Base-by-base conservation (phyloP, 208 protist species). In the Crithidia acanthocephali region DNA sequence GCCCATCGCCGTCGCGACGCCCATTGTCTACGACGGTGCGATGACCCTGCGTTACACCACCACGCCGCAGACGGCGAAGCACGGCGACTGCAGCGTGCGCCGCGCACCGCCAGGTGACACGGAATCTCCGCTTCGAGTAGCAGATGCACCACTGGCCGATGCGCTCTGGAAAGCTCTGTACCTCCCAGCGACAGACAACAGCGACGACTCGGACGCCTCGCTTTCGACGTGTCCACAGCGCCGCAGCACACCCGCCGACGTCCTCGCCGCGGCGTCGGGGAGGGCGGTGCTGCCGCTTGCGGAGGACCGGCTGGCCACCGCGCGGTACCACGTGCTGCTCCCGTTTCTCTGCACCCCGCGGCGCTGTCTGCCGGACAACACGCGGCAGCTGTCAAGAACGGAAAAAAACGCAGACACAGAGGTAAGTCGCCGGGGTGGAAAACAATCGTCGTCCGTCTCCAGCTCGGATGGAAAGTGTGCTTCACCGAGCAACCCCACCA, bases 311-410 rank as follows among this genome's bases (percentile, higher is more conserved):
- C 53, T 84, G 5, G 28, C 71, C 44, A 42, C 62, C 2, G 82
- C 76, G 18, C 79, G 83, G 0, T 73, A 89, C 45, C 70, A 79
- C 8, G 77, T 86, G 3, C 64, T 89, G 25, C 48, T 86, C 0
- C 84, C 81, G 0, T 84, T 86, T 28, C 48, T 88, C 30, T 37
- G 80, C 9, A 58, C 57, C 8, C 75, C 77, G 15, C 69, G 77
- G 8, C 37, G 27, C 2, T 27, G 37, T 20, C 30, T 25, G 32
- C 62, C 48, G 4, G n/a, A 3, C 18, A n/a, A 48, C 9, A n/a
- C 44, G 18, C 9, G 37, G 37, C 37, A 13, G 13, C 6, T 42
- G 6, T 42, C 13, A 15, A 42, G 37, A 13, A 15, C 9, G 18
- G 4, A 48, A 48, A n/a, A 22, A 13, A 4, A n/a, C 9, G 9